These are phyloP conservation scores for Mortierella hygrophila DNA, from an alignment of 192 early-diverging fungal species.

Conservation along the genomic window DNA sequence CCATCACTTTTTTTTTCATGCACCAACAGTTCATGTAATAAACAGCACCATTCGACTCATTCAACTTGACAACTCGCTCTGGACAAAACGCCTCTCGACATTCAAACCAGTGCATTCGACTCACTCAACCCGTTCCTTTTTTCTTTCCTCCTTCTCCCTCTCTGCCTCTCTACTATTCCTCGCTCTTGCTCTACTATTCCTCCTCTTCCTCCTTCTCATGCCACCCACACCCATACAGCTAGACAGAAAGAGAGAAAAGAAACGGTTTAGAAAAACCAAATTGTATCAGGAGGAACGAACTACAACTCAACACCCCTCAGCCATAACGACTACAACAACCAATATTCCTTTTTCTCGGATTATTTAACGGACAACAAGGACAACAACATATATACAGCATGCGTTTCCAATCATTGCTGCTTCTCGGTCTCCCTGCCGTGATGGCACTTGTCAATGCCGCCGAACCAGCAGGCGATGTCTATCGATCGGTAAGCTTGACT, in stretches of 20 bases:
- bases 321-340: background rate
- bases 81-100: background rate
- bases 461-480: background rate
- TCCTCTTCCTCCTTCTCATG: background rate
- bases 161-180: background rate
- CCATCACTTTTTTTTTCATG: background rate
- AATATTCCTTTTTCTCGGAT: background rate
- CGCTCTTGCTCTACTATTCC: background rate
- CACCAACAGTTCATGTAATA: slow-evolving; percentile 4
- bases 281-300: background rate
- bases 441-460: slow-evolving; percentile 11
- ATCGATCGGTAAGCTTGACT: slow-evolving; percentile 6
- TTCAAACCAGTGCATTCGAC: background rate
- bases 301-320: background rate
- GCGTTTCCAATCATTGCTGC: slow-evolving; percentile 5
- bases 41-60: background rate
- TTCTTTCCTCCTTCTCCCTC: background rate
- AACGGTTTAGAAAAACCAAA: background rate
- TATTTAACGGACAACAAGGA: background rate
- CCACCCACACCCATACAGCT: slow-evolving; percentile 4
- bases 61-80: background rate
- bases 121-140: background rate
- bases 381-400: background rate
- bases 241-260: background rate
- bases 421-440: slow-evolving; percentile 17